Evolutionary conservation across 129 eudicot species (phyloP).

Genomic region (Tagetes patula): DNA sequence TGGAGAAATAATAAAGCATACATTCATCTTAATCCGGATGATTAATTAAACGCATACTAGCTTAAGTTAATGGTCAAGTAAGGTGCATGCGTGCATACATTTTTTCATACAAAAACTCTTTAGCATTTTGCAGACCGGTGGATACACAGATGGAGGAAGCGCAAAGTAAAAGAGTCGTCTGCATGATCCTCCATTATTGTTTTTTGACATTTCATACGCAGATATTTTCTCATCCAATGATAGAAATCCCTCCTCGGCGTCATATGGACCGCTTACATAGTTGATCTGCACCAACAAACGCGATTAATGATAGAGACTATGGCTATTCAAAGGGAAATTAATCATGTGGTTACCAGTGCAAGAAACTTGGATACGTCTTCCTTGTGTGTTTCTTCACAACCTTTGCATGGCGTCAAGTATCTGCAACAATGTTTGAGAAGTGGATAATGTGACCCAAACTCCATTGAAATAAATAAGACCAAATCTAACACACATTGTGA

Average conservation of each 20-base stretch:
- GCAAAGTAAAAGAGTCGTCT: slow-evolving; percentile 51
- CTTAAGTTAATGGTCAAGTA: not conserved
- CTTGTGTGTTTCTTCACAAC: slow-evolving; percentile 38
- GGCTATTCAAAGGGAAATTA: not conserved
- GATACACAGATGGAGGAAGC: slow-evolving; percentile 76
- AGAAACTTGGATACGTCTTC: slow-evolving; percentile 64
- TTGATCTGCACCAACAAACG: slow-evolving; percentile 49
- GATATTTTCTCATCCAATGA: slow-evolving; percentile 64
- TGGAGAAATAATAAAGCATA: slow-evolving; percentile 26
- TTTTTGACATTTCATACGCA: slow-evolving; percentile 60
- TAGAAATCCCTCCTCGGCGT: slow-evolving; percentile 70
- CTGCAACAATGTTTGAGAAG: slow-evolving; percentile 28
- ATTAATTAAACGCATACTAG: not conserved
- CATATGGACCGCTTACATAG: slow-evolving; percentile 82
- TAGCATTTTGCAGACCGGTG: slow-evolving; percentile 92
- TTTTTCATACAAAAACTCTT: slow-evolving; percentile 63
- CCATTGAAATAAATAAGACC: too few species aligned
- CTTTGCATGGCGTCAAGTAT: slow-evolving; percentile 56
- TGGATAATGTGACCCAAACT: too few species aligned
- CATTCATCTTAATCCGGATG: not conserved
- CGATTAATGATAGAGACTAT: not conserved
- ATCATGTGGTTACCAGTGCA: slow-evolving; percentile 48
- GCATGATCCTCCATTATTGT: slow-evolving; percentile 55
- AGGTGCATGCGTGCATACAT: slow-evolving; percentile 50
- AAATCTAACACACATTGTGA: too few species aligned